These are phyloP conservation scores for Phytophthora fragariae DNA, from an alignment of 352 stramenopile species.

Conservation along the genomic window DNA sequence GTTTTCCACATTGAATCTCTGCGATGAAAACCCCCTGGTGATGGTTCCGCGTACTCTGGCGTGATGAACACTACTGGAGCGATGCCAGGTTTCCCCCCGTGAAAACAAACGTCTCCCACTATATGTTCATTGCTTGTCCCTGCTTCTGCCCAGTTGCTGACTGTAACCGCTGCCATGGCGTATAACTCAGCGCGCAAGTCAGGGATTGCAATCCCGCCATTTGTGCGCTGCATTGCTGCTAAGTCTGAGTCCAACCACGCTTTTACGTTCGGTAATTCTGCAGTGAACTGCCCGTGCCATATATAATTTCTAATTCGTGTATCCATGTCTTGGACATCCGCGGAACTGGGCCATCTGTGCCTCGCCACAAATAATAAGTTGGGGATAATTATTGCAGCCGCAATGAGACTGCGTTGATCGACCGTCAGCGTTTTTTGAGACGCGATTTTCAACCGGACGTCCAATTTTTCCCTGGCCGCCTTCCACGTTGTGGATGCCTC, in stretches of 20 bases:
- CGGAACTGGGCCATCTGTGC: not conserved
- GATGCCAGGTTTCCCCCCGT: not conserved
- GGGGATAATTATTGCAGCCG: not conserved
- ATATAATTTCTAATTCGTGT: not conserved
- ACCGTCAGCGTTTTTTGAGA: not conserved
- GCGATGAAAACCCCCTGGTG: not conserved
- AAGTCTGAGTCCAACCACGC: constrained; percentile 9
- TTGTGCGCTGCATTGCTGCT: not conserved
- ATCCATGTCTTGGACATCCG: not conserved
- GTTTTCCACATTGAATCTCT: not conserved
- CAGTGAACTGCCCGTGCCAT: not conserved
- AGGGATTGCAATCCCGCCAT: constrained; percentile 1
- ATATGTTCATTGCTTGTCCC: not conserved
- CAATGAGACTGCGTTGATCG: constrained; percentile 4
- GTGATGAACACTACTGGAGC: not conserved
- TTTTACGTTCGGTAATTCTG: not conserved
- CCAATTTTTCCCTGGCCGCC: not conserved
- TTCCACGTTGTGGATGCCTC: not conserved
- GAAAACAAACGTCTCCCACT: not conserved
- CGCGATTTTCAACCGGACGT: not conserved
- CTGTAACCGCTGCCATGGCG: not conserved
- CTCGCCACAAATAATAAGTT: not conserved
- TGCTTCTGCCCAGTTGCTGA: not conserved
- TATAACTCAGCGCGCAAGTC: not conserved
- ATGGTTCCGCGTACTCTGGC: not conserved